Conservation (phyloP, 2,329 filamentous ascomycete species). For the Penicillium sp. region DNA sequence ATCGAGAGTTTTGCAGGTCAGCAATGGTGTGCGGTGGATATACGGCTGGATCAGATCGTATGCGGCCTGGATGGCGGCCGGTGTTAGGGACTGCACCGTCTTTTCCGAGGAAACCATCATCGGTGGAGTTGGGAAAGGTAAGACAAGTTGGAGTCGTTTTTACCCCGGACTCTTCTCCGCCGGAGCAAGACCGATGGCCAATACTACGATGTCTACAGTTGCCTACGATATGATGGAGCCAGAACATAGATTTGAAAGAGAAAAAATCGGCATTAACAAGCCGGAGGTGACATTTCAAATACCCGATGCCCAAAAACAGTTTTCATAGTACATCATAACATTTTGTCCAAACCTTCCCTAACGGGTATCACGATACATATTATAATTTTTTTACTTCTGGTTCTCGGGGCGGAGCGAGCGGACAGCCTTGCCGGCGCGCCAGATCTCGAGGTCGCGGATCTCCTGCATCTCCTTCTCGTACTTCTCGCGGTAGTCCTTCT, state of each 20-base stretch:
- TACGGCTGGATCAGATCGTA: constrained; percentile 66
- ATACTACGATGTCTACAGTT: not conserved
- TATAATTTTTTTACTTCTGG: constrained; percentile 61
- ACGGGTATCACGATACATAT: constrained; percentile 23
- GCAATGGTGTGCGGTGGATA: constrained; percentile 77
- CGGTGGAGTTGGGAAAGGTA: not conserved
- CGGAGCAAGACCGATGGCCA: not conserved
- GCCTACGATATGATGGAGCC: not conserved
- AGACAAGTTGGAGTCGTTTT: not conserved
- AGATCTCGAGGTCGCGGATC: constrained; percentile 97
- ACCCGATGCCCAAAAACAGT: constrained; percentile 22
- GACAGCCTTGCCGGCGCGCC: constrained; percentile 96
- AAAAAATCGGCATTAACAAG: not conserved
- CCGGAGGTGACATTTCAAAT: constrained; percentile 3
- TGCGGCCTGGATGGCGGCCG: constrained; percentile 65
- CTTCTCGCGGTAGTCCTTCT: constrained; percentile 91
- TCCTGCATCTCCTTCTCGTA: constrained; percentile 98
- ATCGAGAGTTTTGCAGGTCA: constrained; percentile 72
- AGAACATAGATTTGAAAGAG: not conserved
- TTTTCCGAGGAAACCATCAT: constrained; percentile 39
- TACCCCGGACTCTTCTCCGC: constrained; percentile 12
- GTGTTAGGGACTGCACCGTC: constrained; percentile 53
- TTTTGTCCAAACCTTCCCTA: constrained; percentile 25
- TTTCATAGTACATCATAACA: constrained; percentile 37
- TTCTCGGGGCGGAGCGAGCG: constrained; percentile 82